Percentiles rank a stretch among this genome's conserved stretches.
Conservation (phyloP, 495 filamentous ascomycete species). For the Neurospora sublineolata region DNA sequence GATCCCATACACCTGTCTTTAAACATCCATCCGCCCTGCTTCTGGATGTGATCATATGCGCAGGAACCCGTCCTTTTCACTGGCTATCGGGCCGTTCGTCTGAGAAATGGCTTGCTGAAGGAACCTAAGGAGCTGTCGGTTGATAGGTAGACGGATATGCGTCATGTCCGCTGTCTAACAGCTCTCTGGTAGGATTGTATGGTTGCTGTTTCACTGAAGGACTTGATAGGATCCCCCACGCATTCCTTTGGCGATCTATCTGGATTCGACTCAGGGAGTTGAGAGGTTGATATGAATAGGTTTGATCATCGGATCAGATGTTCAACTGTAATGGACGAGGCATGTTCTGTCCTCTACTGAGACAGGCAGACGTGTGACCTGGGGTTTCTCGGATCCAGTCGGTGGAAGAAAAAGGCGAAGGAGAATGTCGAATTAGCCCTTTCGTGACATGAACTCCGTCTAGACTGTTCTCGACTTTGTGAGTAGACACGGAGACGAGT, state of each 20-base stretch:
- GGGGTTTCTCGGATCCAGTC: background rate
- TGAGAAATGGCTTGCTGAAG: background rate
- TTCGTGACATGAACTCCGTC: background rate
- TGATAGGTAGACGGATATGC: background rate
- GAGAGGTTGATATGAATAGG: background rate
- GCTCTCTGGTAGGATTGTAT: background rate
- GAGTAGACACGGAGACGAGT: too few relatives aligned
- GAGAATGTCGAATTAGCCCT: background rate
- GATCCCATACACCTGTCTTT: slow-evolving; percentile 1
- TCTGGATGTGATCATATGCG: slow-evolving; percentile 12
- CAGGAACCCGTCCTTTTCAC: slow-evolving; percentile 24
- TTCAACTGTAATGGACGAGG: background rate
- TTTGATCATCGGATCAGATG: background rate
- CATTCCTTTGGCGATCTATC: background rate
- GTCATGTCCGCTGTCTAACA: background rate
- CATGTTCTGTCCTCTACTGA: background rate
- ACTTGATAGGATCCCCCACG: background rate
- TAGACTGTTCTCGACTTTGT: background rate
- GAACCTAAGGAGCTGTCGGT: background rate
- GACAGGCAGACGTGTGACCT: background rate
- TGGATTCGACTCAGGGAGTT: background rate
- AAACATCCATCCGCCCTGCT: background rate
- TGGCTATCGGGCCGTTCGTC: slow-evolving; percentile 1
- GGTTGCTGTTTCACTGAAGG: background rate
- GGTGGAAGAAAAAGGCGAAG: background rate